Percentiles rank a stretch among this genome's conserved stretches.
Conservation (phyloP, 768 basidiomycete genomes). For the Scleroderma citrinum region DNA sequence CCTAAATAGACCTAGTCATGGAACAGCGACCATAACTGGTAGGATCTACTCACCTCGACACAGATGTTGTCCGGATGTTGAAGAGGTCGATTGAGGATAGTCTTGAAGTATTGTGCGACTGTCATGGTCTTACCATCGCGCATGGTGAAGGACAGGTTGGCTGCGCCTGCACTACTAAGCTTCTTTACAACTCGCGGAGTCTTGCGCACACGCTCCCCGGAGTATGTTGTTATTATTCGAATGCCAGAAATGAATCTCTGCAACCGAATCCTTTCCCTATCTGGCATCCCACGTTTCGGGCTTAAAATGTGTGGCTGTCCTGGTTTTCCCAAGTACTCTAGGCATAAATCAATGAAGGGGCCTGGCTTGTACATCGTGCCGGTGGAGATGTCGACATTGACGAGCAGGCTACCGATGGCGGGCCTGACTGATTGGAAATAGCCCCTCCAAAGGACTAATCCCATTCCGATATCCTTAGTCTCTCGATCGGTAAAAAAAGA, state of each 20-base stretch:
- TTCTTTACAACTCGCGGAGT: slow-evolving; percentile 59
- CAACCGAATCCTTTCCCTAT: slow-evolving; percentile 47
- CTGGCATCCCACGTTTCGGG: slow-evolving; percentile 38
- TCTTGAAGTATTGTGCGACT: slow-evolving; percentile 58
- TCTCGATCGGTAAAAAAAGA: slow-evolving; percentile 66
- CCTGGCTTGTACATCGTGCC: slow-evolving; percentile 73
- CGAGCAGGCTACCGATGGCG: slow-evolving; percentile 51
- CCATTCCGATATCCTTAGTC: slow-evolving; percentile 48
- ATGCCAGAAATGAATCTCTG: slow-evolving; percentile 53
- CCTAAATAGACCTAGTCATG: slow-evolving; percentile 34
- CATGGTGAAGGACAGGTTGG: slow-evolving; percentile 47
- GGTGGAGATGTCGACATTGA: slow-evolving; percentile 76
- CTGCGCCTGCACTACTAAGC: slow-evolving; percentile 49
- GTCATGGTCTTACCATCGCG: slow-evolving; percentile 50
- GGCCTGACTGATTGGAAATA: slow-evolving; percentile 79
- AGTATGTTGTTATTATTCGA: slow-evolving; percentile 39
- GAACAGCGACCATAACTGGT: not conserved
- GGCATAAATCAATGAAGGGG: slow-evolving; percentile 48
- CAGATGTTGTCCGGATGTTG: slow-evolving; percentile 61
- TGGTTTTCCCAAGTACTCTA: slow-evolving; percentile 43
- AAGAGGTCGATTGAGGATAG: slow-evolving; percentile 46
- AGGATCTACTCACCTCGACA: slow-evolving; percentile 49
- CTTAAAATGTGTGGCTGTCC: slow-evolving; percentile 30
- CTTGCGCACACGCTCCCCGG: slow-evolving; percentile 32
- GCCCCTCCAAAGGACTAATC: slow-evolving; percentile 70